Conservation (phyloP, 192 early-diverging fungal genomes). For the Entrophospora sp. region DNA sequence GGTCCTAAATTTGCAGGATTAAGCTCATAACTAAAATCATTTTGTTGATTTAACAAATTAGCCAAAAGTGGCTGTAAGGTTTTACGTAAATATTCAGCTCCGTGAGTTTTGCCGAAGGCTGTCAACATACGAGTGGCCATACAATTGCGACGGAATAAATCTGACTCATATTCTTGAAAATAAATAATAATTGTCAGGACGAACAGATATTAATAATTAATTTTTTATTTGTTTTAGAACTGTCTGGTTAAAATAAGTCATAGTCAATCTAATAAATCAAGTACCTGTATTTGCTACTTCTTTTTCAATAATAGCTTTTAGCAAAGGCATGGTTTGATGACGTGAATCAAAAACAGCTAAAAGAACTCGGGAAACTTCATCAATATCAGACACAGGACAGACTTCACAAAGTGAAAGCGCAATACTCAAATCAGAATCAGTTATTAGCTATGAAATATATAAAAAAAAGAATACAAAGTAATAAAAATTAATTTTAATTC, state of each 20-base stretch:
- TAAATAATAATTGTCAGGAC: background rate
- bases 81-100: conserved; percentile 71
- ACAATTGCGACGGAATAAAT: conserved; percentile 90
- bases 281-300: conserved; percentile 80
- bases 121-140: conserved; percentile 87
- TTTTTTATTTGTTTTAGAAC: no score
- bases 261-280: background rate
- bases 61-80: conserved; percentile 73
- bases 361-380: conserved; percentile 74
- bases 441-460: conserved; percentile 34
- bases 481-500: background rate
- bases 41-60: conserved; percentile 52
- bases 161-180: conserved; percentile 48
- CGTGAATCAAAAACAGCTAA: conserved; percentile 74
- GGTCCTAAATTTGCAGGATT: conserved; percentile 69
- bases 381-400: conserved; percentile 78
- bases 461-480: conserved; percentile 5
- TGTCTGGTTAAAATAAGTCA: background rate
- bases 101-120: conserved; percentile 73
- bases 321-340: conserved; percentile 57
- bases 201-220: background rate
- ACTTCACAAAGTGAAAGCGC: conserved; percentile 78
- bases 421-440: conserved; percentile 65
- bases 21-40: conserved; percentile 80
- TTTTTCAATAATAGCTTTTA: conserved; percentile 73